Evolutionary conservation across 495 filamentous ascomycete species (phyloP).

Genomic region (Penicillium tannophilum): DNA sequence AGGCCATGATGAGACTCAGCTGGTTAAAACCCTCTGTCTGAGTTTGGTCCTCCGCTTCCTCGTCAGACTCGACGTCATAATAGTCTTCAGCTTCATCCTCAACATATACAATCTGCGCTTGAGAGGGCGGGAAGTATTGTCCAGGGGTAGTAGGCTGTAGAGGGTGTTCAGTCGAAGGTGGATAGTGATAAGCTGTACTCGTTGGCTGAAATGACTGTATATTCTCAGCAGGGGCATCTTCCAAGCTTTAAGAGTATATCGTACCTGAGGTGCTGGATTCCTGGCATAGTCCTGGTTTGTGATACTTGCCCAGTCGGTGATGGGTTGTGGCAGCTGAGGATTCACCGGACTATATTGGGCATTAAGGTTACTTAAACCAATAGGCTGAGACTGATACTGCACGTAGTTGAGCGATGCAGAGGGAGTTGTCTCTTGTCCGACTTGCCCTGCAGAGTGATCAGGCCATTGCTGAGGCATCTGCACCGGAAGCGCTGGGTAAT

Average conservation of each 20-base stretch:
- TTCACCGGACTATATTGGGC: neutral
- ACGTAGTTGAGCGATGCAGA: neutral
- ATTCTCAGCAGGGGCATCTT: neutral
- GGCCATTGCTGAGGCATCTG: neutral
- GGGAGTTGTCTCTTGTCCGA: too few species aligned
- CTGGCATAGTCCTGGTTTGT: constrained; percentile 2
- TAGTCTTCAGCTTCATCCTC: constrained; percentile 60
- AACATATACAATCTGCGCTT: constrained; percentile 33
- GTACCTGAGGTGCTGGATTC: constrained; percentile 14
- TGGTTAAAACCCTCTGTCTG: constrained; percentile 58
- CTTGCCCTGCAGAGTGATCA: neutral
- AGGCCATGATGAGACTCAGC: constrained; percentile 46
- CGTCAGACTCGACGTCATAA: constrained; percentile 68
- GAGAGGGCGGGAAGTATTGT: constrained; percentile 15
- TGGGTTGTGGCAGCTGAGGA: constrained; percentile 13
- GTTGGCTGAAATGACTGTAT: constrained; percentile 3
- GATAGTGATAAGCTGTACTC: constrained; percentile 17
- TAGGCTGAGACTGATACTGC: neutral
- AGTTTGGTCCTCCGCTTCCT: constrained; percentile 60
- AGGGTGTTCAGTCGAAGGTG: constrained; percentile 10
- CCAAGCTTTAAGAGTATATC: neutral
- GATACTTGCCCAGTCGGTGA: constrained; percentile 17
- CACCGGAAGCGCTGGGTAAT: constrained; percentile 22
- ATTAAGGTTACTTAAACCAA: neutral
- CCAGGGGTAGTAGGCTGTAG: constrained; percentile 4